Base-by-base conservation (phyloP, 441 rosid species). In the Erodium moschatum region DNA sequence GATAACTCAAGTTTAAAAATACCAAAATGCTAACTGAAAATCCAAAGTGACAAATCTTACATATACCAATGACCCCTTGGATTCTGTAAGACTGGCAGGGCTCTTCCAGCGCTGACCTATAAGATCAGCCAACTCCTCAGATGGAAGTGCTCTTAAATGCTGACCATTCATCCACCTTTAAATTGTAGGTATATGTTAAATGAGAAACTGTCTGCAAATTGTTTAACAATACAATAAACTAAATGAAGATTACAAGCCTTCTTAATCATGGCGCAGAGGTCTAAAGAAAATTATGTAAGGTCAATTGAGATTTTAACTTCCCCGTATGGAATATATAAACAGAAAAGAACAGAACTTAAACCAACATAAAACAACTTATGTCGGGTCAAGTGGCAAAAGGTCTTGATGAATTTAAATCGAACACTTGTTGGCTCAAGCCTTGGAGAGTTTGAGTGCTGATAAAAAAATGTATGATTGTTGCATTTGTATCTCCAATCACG, bases 91-190 rank as follows among this genome's bases (percentile, higher is more conserved):
- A 75, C 87, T 80, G 61, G 90, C 88, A 0, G 78, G 69, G 52
- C 69, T 78, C 81, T 87, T 92, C 98, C 98, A 92, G 73, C 68
- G 86, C 75, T 86, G 90, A 78, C 96, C 97, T 71, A 92, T 79
- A 70, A 89, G 88, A 68, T 77, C 80, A 35, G 77, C 77, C 71
- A 87, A 73, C 80, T 88, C 75, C 62, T 89, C 92, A 42, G 72
- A 76, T 67, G 97, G 89, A 75, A 89, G 81, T 27, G 86, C 82
- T 75, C 82, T 86, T 68, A 92, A 70, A 82, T 89, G 92, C 79
- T 83, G 96, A 66, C 98, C 98, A 80, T 92, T 92, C 96, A 92
- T 92, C 98, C 98, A 92, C 87, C 98, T 89, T 79, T 18, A 76
- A 20, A 69, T 76, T 48, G 65, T 16, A 73, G 16, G 58, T 16